Evolutionary conservation across 768 basidiomycete species (phyloP).

Genomic region (Nidula microcarpa): DNA sequence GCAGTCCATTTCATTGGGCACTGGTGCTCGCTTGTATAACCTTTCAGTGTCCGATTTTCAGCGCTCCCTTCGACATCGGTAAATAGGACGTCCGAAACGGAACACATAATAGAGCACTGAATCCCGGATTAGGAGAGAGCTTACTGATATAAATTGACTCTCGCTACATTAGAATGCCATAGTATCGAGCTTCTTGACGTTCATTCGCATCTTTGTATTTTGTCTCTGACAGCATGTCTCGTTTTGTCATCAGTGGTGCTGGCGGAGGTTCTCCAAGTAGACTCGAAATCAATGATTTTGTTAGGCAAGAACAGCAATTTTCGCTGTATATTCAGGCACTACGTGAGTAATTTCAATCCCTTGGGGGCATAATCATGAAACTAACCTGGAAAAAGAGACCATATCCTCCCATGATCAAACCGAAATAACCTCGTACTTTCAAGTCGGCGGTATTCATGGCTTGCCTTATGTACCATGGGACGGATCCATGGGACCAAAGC

Average conservation of each 20-base stretch:
- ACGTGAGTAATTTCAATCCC: slow-evolving; percentile 23
- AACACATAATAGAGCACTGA: too few species aligned
- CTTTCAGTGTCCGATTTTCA: too few species aligned
- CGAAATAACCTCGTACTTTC: slow-evolving; percentile 35
- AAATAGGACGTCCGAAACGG: too few species aligned
- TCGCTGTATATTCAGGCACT: slow-evolving; percentile 51
- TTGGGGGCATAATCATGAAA: not conserved
- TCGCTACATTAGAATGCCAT: not conserved
- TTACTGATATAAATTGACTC: too few species aligned
- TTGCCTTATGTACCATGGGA: slow-evolving; percentile 44
- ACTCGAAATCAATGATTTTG: slow-evolving; percentile 39
- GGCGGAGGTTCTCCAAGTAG: slow-evolving; percentile 28
- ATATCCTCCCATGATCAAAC: slow-evolving; percentile 25
- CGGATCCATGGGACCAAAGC: slow-evolving; percentile 23
- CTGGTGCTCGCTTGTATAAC: too few species aligned
- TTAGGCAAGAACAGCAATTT: slow-evolving; percentile 39
- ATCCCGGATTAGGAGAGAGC: too few species aligned
- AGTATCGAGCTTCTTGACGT: not conserved
- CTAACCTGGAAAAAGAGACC: slow-evolving; percentile 13
- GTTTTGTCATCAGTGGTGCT: slow-evolving; percentile 21
- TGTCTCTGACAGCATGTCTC: not conserved
- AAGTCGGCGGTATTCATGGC: slow-evolving; percentile 51
- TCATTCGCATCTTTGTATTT: not conserved
- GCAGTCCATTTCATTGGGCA: too few species aligned
- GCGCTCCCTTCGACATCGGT: too few species aligned